Base-by-base conservation (phyloP, 2,329 filamentous ascomycete genomes). In the Pestalotiopsis sp. region DNA sequence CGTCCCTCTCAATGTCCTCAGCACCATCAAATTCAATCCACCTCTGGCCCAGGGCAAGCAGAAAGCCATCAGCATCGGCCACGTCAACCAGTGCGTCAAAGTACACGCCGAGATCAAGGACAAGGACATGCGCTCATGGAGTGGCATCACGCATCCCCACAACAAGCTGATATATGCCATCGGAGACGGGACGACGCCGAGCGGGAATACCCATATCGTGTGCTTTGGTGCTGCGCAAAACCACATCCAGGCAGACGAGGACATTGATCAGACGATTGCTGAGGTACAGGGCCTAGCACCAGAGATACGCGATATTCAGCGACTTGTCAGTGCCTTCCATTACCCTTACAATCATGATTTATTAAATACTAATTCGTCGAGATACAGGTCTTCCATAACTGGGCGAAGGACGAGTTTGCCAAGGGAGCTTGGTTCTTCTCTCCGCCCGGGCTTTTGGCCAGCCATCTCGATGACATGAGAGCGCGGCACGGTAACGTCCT, bases 381-480 rank as follows among this genome's bases (percentile, higher is more conserved):
- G 62, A n/a, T 3, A 13, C 39, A 77, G 77, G 80, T 85, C 0
- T 85, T 84, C 56, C 83, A 86, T 61, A 84, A 86, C 67, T 86
- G 84, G 84, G 79, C 75, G 9, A 82, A 81, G 60, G 84, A 86
- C 59, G 79, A 83, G 36, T 86, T 81, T 65, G 79, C 83, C 0
- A 82, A 84, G 68, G 83, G 83, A 2, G 83, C 82, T 4, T 83
- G 75, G 80, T 81, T 82, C 71, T 84, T 81, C 62, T 76, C 79
- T 0, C 70, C 74, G 0, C 82, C 83, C 0, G 75, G 78, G 3
- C 70, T 85, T 4, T 62, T 84, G 4, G 75, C 76, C 0, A 77
- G 74, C 1, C 80, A 84, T 66, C 74, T 85, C 0, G 75, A 80
- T 0, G 79, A 79, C n/a, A 77, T 86, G 72, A 73, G 82, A 49